Base-by-base conservation (phyloP, 495 filamentous ascomycete genomes). In the Jackrogersella multiformis region DNA sequence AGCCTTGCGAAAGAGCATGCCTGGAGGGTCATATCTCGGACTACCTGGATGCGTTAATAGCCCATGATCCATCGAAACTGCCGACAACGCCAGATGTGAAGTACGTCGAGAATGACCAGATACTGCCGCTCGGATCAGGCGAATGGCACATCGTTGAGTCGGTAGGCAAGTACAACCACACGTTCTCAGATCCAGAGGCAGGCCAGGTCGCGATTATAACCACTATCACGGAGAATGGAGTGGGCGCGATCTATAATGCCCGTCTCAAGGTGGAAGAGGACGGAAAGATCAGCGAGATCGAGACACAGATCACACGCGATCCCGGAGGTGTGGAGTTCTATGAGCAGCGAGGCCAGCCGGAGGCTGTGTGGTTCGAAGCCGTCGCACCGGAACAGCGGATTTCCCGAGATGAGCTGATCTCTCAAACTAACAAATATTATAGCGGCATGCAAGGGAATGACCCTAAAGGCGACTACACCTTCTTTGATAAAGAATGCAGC, bases 401-500 rank as follows among this genome's bases (percentile, higher is more conserved):
- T 15, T 6, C 70, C 5, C 70, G 70, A 8, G 66, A 64, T 7
- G 26, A 21, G 34, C 48, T 72, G 21, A 60, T 72, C 26, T 59
- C 61, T 9, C 66, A 69, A 26, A 69, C 61, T 5, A 72, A 66
- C 61, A 69, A 60, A 32, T 72, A 72, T 39, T 72, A 72, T 42
- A 66, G 48, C 41, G 70, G 66, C 4, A 72, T 72, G 70, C 61
- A 72, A 20, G 65, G 66, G 9, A 69, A 69, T 30, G 66, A 72
- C 30, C 70, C 70, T 0, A 59, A 66, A 2, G 70, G 70, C 15
- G 61, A 72, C 41, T 72, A 72, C 18, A 55, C 44, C 28, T 72
- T 72, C 61, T 69, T 72, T 7, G 69, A 72, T 55, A 66, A 66
- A 15, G 57, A 72, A n/a, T 72, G 70, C 20, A 72, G 59, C 44